These are phyloP conservation scores for Colletotrichum filicis DNA, from an alignment of 2,329 filamentous ascomycete genomes.

Conservation along the genomic window DNA sequence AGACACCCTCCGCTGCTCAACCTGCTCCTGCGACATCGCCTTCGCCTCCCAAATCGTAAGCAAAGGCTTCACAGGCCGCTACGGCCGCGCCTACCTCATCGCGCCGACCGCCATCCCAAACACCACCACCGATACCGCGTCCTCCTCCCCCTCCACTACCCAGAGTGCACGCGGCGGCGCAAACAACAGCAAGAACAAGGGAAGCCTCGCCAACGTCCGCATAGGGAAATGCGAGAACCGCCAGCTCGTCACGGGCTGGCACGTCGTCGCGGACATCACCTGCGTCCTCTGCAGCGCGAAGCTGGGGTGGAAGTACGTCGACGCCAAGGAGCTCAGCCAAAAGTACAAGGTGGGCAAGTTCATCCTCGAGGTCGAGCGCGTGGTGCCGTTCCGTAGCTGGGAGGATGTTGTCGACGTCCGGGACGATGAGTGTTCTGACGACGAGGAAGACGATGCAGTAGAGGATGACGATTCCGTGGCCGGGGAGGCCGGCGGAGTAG, in stretches of 20 bases:
- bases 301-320: slow-evolving; percentile 76
- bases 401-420: slow-evolving; percentile 51
- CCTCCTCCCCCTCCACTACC: slow-evolving; percentile 50
- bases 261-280: slow-evolving; percentile 72
- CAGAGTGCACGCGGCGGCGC: slow-evolving; percentile 61
- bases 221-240: slow-evolving; percentile 66
- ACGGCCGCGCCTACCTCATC: slow-evolving; percentile 73
- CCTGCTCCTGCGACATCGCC: slow-evolving; percentile 70
- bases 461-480: slow-evolving; percentile 21
- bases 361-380: slow-evolving; percentile 71
- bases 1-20: slow-evolving; percentile 68
- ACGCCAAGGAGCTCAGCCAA: slow-evolving; percentile 68
- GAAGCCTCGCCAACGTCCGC: slow-evolving; percentile 63
- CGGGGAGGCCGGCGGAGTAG: not conserved
- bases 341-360: slow-evolving; percentile 77
- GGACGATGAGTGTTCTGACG: slow-evolving; percentile 24
- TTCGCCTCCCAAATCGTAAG: slow-evolving; percentile 70
- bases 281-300: slow-evolving; percentile 66
- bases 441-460: slow-evolving; percentile 4
- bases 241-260: slow-evolving; percentile 70
- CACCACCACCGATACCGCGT: slow-evolving; percentile 27
- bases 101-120: slow-evolving; percentile 46
- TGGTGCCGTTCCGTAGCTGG: slow-evolving; percentile 65
- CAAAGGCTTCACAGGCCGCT: slow-evolving; percentile 74
- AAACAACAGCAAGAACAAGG: slow-evolving; percentile 38